A percentile compares a stretch with the other conserved stretches of the same genome.
These are phyloP conservation scores for Coemansia sp. DNA, from an alignment of 192 early-diverging fungal genomes.

Conservation along the genomic window DNA sequence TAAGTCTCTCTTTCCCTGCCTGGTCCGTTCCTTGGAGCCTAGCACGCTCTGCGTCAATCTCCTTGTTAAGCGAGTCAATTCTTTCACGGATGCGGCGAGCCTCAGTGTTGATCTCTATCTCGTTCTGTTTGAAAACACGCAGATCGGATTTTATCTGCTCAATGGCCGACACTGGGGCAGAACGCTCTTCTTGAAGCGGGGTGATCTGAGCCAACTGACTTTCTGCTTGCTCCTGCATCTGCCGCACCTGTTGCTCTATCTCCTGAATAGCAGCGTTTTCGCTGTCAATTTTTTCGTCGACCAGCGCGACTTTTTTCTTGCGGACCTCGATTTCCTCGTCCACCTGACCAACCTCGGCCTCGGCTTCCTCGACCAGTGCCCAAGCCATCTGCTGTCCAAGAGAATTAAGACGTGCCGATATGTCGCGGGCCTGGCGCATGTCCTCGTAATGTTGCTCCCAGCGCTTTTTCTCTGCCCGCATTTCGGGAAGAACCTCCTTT, in stretches of 20 bases:
- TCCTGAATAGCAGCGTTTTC: conserved; percentile 49
- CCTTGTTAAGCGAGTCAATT: conserved; percentile 23
- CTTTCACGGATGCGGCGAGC: conserved; percentile 47
- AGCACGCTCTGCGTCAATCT: conserved; percentile 35
- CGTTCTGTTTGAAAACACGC: conserved; percentile 41
- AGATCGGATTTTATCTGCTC: conserved; percentile 23
- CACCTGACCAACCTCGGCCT: conserved; percentile 42
- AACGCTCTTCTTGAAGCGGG: conserved; percentile 27
- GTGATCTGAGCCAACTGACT: conserved; percentile 23
- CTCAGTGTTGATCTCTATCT: conserved; percentile 50
- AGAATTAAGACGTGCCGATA: conserved; percentile 56
- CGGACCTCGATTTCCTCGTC: conserved; percentile 34
- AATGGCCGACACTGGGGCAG: conserved; percentile 15
- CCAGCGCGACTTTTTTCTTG: conserved; percentile 26
- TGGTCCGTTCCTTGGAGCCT: conserved; percentile 40
- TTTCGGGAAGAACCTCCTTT: conserved; percentile 66
- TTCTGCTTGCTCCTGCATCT: conserved; percentile 32
- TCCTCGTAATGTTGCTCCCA: conserved; percentile 69
- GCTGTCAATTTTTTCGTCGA: conserved; percentile 57
- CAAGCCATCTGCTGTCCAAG: conserved; percentile 76
- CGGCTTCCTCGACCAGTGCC: conserved; percentile 62
- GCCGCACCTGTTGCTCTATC: conserved; percentile 43
- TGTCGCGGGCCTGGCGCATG: conserved; percentile 60
- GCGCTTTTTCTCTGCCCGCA: conserved; percentile 65
- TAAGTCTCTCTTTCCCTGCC: conserved; percentile 24